Evolutionary conservation across 768 basidiomycete species (phyloP).

Genomic region (Pleurotus ostreatus): DNA sequence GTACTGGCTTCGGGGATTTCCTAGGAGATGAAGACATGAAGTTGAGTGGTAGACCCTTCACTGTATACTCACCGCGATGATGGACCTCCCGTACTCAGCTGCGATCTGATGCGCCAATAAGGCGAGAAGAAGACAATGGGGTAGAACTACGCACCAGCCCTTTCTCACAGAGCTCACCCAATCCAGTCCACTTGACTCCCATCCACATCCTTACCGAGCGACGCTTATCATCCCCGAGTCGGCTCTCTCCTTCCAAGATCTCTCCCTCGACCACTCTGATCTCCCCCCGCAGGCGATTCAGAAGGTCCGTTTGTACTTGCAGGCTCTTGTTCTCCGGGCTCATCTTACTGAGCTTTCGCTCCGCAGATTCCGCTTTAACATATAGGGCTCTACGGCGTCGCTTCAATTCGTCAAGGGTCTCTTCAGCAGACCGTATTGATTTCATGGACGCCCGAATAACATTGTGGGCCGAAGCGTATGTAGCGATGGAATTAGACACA

Average conservation of each 20-base stretch:
- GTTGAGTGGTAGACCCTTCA: background rate
- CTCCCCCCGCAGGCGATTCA: slow-evolving; percentile 71
- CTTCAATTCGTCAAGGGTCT: slow-evolving; percentile 73
- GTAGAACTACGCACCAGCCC: slow-evolving; percentile 40
- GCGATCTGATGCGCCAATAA: slow-evolving; percentile 33
- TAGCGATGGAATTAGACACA: slow-evolving; percentile 61
- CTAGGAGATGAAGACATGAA: slow-evolving; percentile 25
- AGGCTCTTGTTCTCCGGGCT: slow-evolving; percentile 84
- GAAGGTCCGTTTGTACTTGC: slow-evolving; percentile 61
- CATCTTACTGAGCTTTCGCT: slow-evolving; percentile 90
- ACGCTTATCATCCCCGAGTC: slow-evolving; percentile 81
- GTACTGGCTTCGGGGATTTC: slow-evolving; percentile 82
- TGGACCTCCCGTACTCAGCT: slow-evolving; percentile 51
- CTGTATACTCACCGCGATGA: slow-evolving; percentile 34
- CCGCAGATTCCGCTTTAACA: slow-evolving; percentile 75
- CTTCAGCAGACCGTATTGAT: slow-evolving; percentile 78
- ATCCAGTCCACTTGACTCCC: slow-evolving; percentile 83
- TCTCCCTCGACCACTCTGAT: slow-evolving; percentile 77
- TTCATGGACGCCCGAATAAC: slow-evolving; percentile 76
- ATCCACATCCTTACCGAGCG: slow-evolving; percentile 63
- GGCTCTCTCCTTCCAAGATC: slow-evolving; percentile 79
- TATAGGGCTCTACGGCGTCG: slow-evolving; percentile 63
- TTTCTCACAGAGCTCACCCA: slow-evolving; percentile 83
- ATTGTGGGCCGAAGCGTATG: slow-evolving; percentile 69
- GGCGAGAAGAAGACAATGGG: background rate